These are phyloP conservation scores for Rhizopus stolonifer DNA, from an alignment of 371 early-diverging fungal species.

Conservation along the genomic window DNA sequence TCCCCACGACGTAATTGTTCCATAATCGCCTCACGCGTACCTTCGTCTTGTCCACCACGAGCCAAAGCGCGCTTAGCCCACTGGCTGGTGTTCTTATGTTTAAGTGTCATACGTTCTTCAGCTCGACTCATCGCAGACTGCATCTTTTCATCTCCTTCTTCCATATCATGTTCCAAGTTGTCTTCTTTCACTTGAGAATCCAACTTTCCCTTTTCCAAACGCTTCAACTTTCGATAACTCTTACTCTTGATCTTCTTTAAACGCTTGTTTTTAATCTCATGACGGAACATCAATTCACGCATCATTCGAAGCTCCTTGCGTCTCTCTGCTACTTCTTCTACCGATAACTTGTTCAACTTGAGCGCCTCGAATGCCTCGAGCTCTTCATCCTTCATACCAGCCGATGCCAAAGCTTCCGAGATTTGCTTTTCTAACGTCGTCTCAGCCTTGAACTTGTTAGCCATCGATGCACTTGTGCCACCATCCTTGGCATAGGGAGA, in stretches of 20 bases:
- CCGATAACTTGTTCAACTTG: conserved; percentile 74
- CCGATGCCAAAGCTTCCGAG: conserved; percentile 59
- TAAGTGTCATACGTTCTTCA: conserved; percentile 89
- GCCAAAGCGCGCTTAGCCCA: conserved; percentile 88
- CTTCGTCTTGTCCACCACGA: conserved; percentile 65
- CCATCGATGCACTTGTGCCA: conserved; percentile 52
- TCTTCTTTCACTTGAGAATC: conserved; percentile 50
- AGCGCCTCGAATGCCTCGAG: conserved; percentile 82
- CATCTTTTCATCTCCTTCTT: conserved; percentile 58
- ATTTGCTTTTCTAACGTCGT: conserved; percentile 85
- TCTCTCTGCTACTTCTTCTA: conserved; percentile 77
- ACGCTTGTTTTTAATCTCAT: conserved; percentile 89
- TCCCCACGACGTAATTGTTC: conserved; percentile 87
- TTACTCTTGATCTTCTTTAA: conserved; percentile 97
- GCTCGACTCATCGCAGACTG: conserved; percentile 78
- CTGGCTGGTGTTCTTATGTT: conserved; percentile 92
- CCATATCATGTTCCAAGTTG: conserved; percentile 74
- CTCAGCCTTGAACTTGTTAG: conserved; percentile 57
- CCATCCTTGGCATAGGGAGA: conserved; percentile 27
- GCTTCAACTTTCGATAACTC: conserved; percentile 81
- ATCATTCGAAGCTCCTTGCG: conserved; percentile 82
- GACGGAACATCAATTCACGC: conserved; percentile 92
- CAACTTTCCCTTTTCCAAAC: conserved; percentile 63
- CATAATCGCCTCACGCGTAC: conserved; percentile 79
- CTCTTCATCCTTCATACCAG: conserved; percentile 78